phyloP scores from a whole-genome alignment of 306 rosid species.

The Trichosanthes cucumerina region DNA sequence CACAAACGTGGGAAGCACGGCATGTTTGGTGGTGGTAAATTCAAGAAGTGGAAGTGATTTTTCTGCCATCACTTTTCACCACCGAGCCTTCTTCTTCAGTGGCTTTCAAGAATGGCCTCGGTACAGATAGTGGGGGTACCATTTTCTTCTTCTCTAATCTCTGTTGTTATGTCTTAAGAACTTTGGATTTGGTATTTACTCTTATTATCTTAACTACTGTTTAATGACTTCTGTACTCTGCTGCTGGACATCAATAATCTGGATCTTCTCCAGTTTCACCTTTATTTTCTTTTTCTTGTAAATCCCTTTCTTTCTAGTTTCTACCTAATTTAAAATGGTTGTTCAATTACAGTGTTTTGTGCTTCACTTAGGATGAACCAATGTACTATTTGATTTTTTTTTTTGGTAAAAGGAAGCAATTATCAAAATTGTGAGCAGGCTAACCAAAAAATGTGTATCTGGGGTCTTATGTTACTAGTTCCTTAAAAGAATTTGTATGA shows the following conservation, averaged over 20 bases:
- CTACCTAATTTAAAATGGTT: not conserved
- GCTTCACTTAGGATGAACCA: not conserved
- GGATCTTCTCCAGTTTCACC: not conserved
- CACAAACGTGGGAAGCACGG: slow-evolving; percentile 21
- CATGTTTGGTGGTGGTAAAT: slow-evolving; percentile 29
- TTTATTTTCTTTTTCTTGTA: not conserved
- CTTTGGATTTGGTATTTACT: not conserved
- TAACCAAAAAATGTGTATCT: not conserved
- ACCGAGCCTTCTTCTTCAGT: not conserved
- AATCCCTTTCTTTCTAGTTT: not conserved
- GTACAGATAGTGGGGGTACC: not conserved
- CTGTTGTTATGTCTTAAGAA: not conserved
- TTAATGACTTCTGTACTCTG: slow-evolving; percentile 4
- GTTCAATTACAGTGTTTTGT: not conserved
- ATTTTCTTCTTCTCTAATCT: not conserved
- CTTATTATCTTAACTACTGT: not conserved
- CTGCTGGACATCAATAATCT: slow-evolving; percentile 5
- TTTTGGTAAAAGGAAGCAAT: not conserved
- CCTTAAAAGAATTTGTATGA: too few relatives aligned
- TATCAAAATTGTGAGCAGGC: not conserved
- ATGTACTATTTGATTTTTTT: not conserved
- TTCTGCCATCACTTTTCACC: not conserved
- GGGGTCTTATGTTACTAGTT: not conserved
- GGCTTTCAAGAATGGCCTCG: not conserved
- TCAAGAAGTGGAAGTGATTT: slow-evolving; percentile 41